A percentile compares a stretch with the other conserved stretches of the same genome.
Conservation (phyloP, 805 yeast genomes). For the Monosporozyma servazzii region DNA sequence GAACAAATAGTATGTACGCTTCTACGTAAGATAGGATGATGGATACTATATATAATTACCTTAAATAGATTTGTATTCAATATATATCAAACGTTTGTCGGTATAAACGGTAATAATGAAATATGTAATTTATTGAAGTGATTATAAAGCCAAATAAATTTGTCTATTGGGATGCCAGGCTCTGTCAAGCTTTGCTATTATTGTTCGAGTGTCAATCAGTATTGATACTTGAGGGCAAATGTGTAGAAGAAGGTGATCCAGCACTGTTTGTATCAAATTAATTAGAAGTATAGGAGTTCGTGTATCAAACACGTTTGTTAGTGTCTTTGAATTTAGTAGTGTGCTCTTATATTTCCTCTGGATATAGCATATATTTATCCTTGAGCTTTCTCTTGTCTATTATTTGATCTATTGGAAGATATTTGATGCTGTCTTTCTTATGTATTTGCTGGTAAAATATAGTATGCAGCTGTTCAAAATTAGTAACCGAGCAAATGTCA, state of each 20-base stretch:
- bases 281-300: background rate
- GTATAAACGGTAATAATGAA: background rate
- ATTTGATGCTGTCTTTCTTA: conserved; percentile 14
- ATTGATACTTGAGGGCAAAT: background rate
- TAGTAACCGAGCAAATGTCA: conserved; percentile 20
- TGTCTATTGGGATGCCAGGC: background rate
- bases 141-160: background rate
- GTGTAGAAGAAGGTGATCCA: background rate
- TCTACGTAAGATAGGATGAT: background rate
- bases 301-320: background rate
- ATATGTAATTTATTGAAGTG: background rate
- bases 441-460: conserved; percentile 19
- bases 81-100: background rate
- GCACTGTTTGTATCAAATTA: background rate
- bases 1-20: conserved; percentile 5
- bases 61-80: too few species aligned
- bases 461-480: conserved; percentile 21
- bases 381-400: background rate
- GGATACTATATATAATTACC: too few species aligned
- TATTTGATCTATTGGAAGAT: conserved; percentile 2
- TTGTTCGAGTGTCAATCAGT: background rate
- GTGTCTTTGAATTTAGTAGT: background rate
- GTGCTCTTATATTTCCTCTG: background rate
- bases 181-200: background rate
- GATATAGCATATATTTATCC: background rate